Base-by-base conservation (phyloP, 768 basidiomycete species). In the Amanita pallidorosea region DNA sequence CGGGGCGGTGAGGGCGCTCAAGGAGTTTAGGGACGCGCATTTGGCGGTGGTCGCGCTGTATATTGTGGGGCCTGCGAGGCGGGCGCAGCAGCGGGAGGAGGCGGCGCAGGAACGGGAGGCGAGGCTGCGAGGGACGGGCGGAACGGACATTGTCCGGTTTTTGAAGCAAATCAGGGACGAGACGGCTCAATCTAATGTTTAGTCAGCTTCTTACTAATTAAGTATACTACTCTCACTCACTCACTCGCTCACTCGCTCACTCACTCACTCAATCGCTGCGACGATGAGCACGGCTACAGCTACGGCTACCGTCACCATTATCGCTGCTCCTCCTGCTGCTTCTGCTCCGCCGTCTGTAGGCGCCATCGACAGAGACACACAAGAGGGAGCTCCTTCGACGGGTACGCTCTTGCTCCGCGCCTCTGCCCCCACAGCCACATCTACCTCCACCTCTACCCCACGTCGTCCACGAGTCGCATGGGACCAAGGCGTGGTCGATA, bases 401-500 rank as follows among this genome's bases (percentile, higher is more conserved):
- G 82, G 82, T 3, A 71, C 79, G 0, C 68, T 90, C 35, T 75
- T 72, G 49, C 71, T 91, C 27, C 73, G 82, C 15, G 86, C 78
- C 17, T 75, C 63, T 8, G 69, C 75, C 29, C 49, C 47, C 29
- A 29, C 29, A 1, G 1, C 29, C 29, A 29, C 29, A 3, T 27
- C 25, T 27, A 1, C 25, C 25, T 27, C 25, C 6, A 1, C 25
- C 29, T 75, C 63, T 8, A 69, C 75, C 34, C 51, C 47, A 45
- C 59, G 52, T 22, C 66, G 67, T 27, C 79, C 75, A 36, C 70
- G 75, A 22, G 94, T 97, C 0, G 81, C 76, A 0, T 96, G 94
- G 94, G 76, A 68, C 18, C 85, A 90, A 15, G 85, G 81, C 49
- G 87, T 89, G 3, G 75, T 95, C 2, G 94, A 97, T 63, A 96